Conservation (phyloP, 495 filamentous ascomycete genomes). For the Penicillium steckii region DNA sequence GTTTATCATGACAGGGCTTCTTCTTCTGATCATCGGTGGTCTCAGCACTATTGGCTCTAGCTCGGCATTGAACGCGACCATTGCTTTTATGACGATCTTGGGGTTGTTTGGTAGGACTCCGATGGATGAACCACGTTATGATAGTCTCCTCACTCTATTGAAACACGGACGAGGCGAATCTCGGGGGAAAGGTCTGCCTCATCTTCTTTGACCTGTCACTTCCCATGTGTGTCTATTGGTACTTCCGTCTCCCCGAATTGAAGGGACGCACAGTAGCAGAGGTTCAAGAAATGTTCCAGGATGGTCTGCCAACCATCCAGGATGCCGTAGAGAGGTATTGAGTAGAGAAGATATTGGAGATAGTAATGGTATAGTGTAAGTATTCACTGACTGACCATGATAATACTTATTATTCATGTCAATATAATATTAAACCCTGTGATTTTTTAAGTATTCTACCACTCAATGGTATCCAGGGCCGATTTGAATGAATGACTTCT, state of each 20-base stretch:
- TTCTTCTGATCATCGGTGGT: neutral
- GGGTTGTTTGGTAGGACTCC: neutral
- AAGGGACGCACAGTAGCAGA: slow-evolving; percentile 1
- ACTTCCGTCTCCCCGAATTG: neutral
- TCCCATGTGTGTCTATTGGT: neutral
- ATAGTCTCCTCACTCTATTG: neutral
- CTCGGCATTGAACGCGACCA: neutral
- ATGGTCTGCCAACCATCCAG: neutral
- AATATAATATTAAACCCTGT: no score
- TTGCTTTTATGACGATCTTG: neutral
- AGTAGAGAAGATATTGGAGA: no score
- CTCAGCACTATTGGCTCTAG: neutral
- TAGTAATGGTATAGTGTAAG: no score
- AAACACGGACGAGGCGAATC: neutral
- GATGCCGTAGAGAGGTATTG: neutral
- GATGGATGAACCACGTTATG: no score
- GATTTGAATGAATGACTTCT: no score
- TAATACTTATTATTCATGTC: no score
- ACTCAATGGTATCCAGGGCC: no score
- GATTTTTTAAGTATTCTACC: no score
- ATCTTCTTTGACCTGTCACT: neutral
- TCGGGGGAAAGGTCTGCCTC: neutral
- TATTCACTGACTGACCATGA: no score
- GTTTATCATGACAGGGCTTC: neutral
- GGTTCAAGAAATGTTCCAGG: slow-evolving; percentile 4